Evolutionary conservation across 192 early-diverging fungal genomes (phyloP), one percentile per base, ranked within the genome.

Genomic region (Haplosporangium gracile): DNA sequence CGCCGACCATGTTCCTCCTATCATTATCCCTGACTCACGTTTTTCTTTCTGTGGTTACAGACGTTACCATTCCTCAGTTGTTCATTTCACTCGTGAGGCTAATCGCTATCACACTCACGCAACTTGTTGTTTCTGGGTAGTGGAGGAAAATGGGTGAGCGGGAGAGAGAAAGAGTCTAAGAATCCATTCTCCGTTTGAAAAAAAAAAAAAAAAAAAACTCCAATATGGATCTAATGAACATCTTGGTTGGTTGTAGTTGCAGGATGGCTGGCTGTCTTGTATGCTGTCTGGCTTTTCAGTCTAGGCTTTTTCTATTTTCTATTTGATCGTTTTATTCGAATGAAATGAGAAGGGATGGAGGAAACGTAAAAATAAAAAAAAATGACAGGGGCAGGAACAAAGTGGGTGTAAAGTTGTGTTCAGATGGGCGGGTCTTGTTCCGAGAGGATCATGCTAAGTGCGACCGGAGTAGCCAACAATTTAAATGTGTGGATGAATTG

Each of bases 131-230:
- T 65, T 65, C 26, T 29, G n/a, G 60, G 60, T 2, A 32, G 13
- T 4, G 55, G n/a, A 9, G 22, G 8, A 4, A 5, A 72, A 9
- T 38, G 71, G n/a, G 42, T 42, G 70, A 40, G 39, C 16, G 3
- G 8, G 70, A 71, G 39, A 40, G 18, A 26, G 32, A 36, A 36
- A 70, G 38, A 71, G 39, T 20, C 16, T 4, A 39, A 71, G 43
- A 22, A 43, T 72, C 24, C 43, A 32, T 32, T 73, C 72, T 65
- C 60, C 60, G 60, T 65, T 65, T 65, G 26, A 65, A 65, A 65
- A 65, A 57, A n/a, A 18, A 53, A 53, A 15, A 22, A 15, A 22
- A 53, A 51, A 5, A 15, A 7, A 39, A 22, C 10, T 11, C 42
- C 49, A 18, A 3, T 22, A 18, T 51, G 49, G 49, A 22, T 22